Percentiles rank a stretch among this genome's conserved stretches.
Conservation (phyloP, 345 rosid genomes). For the Noccaea bulbosa region DNA sequence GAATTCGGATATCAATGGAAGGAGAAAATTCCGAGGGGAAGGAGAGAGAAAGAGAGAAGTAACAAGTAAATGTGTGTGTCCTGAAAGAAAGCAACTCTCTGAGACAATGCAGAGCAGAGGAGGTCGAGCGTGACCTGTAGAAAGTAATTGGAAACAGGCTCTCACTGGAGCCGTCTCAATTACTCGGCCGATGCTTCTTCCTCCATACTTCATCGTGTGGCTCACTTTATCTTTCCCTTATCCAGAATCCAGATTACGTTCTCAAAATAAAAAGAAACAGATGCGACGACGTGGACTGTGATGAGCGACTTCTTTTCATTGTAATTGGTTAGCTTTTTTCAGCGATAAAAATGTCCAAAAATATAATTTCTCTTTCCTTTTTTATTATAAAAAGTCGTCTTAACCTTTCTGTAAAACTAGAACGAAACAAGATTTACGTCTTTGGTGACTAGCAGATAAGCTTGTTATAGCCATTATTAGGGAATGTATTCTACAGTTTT, state of each 20-base stretch:
- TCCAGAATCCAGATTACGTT: slow-evolving; percentile 30
- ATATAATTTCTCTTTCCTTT: neutral
- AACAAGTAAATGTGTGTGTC: neutral
- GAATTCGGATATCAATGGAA: too few relatives aligned
- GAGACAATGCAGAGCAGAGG: slow-evolving; percentile 22
- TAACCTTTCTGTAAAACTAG: neutral
- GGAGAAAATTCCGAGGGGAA: slow-evolving; percentile 11
- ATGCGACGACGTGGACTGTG: slow-evolving; percentile 19
- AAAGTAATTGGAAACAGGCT: slow-evolving; percentile 15
- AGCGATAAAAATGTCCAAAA: neutral
- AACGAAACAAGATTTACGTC: neutral
- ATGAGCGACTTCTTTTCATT: neutral
- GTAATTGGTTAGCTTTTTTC: neutral
- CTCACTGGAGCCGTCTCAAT: slow-evolving; percentile 26
- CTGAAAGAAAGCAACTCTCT: neutral
- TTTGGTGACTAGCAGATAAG: neutral
- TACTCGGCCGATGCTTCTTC: slow-evolving; percentile 30
- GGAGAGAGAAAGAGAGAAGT: neutral
- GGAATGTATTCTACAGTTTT: neutral
- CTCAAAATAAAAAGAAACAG: neutral
- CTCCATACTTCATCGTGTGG: slow-evolving; percentile 44
- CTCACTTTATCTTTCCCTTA: slow-evolving; percentile 38
- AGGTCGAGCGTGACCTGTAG: slow-evolving; percentile 10
- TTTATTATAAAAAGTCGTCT: neutral
- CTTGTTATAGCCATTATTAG: slow-evolving; percentile 19